Conservation (phyloP, 106 monocot species). For the Acorus gramineus region DNA sequence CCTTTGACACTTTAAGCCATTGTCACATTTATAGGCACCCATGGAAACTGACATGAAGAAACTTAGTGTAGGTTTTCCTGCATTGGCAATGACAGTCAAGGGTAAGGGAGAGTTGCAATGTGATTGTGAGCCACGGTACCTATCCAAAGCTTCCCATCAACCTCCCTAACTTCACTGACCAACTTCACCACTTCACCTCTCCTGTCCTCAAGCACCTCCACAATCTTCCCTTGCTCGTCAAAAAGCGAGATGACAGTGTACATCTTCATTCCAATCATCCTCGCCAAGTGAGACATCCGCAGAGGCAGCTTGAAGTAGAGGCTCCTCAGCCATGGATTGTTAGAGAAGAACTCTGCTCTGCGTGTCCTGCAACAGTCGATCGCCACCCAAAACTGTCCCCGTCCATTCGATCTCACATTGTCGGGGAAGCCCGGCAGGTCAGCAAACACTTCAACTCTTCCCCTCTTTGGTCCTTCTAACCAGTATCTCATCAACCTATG, state of each 20-base stretch:
- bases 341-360: conserved; percentile 44
- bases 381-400: conserved; percentile 85
- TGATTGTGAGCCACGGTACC: conserved; percentile 93
- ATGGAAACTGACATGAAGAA: too few relatives aligned
- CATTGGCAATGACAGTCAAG: not conserved
- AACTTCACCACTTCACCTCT: conserved; percentile 61
- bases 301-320: conserved; percentile 81
- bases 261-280: conserved; percentile 46
- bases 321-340: conserved; percentile 63
- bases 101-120: conserved; percentile 65
- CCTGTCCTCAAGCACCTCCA: conserved; percentile 67
- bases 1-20: too few relatives aligned
- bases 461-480: conserved; percentile 45
- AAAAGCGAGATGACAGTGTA: conserved; percentile 59
- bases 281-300: conserved; percentile 34
- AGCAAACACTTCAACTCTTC: conserved; percentile 53
- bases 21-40: too few relatives aligned
- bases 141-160: conserved; percentile 75
- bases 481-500: conserved; percentile 79
- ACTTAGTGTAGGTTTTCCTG: too few relatives aligned
- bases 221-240: conserved; percentile 32
- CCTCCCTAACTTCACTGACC: conserved; percentile 81
- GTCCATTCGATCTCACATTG: conserved; percentile 57
- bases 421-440: conserved; percentile 87
- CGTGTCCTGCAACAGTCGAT: conserved; percentile 81